Evolutionary conservation across 805 yeast species (phyloP).

Genomic region (Isabelozyma gotoi): DNA sequence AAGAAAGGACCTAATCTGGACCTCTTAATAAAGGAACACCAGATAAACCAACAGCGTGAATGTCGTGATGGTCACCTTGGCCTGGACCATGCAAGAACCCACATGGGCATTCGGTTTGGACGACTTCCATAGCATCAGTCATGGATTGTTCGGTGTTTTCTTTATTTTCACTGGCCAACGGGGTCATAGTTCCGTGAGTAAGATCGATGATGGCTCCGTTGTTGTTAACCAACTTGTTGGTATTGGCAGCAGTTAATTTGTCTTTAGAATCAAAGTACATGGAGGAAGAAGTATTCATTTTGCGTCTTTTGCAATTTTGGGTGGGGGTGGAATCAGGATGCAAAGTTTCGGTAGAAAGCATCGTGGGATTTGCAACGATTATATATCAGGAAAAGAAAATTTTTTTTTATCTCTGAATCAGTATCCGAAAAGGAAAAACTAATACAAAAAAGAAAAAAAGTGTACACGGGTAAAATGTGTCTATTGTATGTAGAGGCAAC

Average conservation of each 20-base stretch:
- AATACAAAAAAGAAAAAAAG: neutral
- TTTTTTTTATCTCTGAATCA: neutral
- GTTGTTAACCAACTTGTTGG: neutral
- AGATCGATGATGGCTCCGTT: neutral
- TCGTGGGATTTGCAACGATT: neutral
- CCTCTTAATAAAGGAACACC: constrained; percentile 21
- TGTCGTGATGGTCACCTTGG: constrained; percentile 22
- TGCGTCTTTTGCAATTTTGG: neutral
- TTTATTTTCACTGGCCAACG: neutral
- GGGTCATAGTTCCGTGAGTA: constrained; percentile 1
- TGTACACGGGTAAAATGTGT: neutral
- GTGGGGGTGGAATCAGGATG: neutral
- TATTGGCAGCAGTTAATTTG: neutral
- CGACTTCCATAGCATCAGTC: neutral
- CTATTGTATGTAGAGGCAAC: neutral
- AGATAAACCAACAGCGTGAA: constrained; percentile 22
- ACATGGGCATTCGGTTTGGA: constrained; percentile 21
- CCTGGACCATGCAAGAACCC: constrained; percentile 30
- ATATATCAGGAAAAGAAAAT: neutral
- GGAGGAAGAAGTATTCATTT: neutral
- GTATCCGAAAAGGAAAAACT: neutral
- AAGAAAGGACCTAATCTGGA: too few species aligned
- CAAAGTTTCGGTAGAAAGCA: neutral
- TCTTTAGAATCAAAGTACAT: neutral
- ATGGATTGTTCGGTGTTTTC: neutral